Percentiles rank a stretch among this genome's conserved stretches.
Evolutionary conservation across 73 alveolate genomes (phyloP).

Genomic region (Blepharisma stoltei): DNA sequence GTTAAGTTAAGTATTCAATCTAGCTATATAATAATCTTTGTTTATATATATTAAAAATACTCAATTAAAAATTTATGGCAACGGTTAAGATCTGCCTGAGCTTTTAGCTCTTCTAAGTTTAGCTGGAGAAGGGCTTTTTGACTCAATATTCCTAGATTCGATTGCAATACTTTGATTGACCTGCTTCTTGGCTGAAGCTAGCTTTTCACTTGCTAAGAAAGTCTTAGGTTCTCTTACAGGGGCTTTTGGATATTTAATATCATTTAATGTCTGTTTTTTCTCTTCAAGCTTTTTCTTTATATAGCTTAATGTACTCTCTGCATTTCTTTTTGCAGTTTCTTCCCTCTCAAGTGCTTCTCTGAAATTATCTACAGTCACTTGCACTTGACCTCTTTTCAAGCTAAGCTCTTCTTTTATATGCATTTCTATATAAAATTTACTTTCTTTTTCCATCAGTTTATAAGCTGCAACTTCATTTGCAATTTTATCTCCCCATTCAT

Average conservation of each 20-base stretch:
- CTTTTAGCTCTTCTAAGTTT: too few species aligned
- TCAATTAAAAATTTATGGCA: too few species aligned
- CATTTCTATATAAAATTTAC: slow-evolving; percentile 3
- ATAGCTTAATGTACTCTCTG: background rate
- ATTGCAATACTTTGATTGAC: too few species aligned
- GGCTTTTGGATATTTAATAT: background rate
- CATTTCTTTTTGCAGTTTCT: slow-evolving; percentile 11
- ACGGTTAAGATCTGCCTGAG: too few species aligned
- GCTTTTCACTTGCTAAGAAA: slow-evolving; percentile 4
- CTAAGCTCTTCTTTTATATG: slow-evolving; percentile 1
- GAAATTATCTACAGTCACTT: background rate
- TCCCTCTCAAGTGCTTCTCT: background rate
- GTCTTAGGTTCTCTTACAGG: background rate
- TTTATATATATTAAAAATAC: too few species aligned
- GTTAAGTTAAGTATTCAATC: too few species aligned
- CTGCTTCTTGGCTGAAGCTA: slow-evolving; percentile 19
- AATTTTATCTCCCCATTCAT: background rate
- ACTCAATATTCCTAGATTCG: too few species aligned
- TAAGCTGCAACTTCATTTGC: background rate
- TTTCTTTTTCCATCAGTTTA: background rate
- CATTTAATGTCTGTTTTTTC: background rate
- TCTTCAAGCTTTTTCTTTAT: background rate
- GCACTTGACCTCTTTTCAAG: background rate
- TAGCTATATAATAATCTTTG: too few species aligned
- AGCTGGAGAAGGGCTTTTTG: too few species aligned